Percentiles rank a stretch among this genome's conserved stretches.
phyloP scores from a whole-genome alignment of 2,329 filamentous ascomycete genomes.

The Aspergillus melleus region DNA sequence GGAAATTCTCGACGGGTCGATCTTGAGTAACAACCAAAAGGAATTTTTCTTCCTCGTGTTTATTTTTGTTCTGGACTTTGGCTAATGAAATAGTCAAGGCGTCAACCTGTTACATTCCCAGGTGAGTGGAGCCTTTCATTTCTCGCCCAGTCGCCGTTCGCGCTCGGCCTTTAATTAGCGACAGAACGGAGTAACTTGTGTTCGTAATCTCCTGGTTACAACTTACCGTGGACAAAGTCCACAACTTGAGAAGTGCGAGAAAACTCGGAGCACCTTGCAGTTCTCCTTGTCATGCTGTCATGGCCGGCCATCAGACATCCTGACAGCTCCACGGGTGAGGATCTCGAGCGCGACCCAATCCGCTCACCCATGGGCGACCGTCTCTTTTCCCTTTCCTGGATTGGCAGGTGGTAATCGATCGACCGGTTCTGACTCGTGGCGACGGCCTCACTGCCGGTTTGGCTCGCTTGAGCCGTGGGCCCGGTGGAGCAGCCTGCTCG shows the following conservation, averaged over 20 bases:
- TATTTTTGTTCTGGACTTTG: background rate
- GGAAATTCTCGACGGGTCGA: background rate
- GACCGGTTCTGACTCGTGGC: background rate
- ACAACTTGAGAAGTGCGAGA: background rate
- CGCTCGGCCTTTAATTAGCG: background rate
- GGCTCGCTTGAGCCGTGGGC: background rate
- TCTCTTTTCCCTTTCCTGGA: background rate
- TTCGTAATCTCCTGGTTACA: background rate
- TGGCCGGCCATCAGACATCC: background rate
- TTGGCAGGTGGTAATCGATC: background rate
- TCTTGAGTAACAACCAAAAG: background rate
- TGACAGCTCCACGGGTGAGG: background rate
- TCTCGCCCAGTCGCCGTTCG: background rate
- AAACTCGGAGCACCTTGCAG: no score
- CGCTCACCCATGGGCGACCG: background rate
- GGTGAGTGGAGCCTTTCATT: background rate
- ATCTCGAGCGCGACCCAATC: background rate
- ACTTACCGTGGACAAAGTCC: background rate
- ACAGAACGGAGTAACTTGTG: background rate
- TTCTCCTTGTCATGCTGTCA: background rate
- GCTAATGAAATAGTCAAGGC: background rate
- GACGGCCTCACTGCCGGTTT: background rate
- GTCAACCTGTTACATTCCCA: background rate
- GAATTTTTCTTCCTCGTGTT: background rate
- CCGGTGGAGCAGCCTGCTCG: background rate